Evolutionary conservation across 352 stramenopile species (phyloP), one percentile per base, ranked within the genome.

Genomic region (Phytopythium helicoides): DNA sequence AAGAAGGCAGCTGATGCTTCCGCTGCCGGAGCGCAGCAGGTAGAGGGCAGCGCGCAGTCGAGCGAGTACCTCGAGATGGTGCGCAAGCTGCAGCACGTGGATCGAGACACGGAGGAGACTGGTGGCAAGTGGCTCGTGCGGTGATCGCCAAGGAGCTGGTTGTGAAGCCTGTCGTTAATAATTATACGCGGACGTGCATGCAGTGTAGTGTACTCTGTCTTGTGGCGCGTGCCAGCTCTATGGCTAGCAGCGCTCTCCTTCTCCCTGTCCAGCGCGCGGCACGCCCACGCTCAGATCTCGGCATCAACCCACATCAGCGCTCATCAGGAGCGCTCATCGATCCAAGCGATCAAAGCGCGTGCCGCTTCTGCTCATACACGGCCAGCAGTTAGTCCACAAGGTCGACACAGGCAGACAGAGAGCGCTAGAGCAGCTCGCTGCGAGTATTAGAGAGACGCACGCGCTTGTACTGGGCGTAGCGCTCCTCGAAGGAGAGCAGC

Each of bases 41-140:
- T 5, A 9, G 46, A 11, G n/a, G 60, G 12, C 45, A 39, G 10
- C 25, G 54, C 61, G 21, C 55, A 45, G 41, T 73, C 68, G 37
- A 86, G 58, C n/a, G 74, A 71, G 47, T 91, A 91, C 51, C 37
- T 91, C 44, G 49, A 63, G 36, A 68, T 91, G 44, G 80, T 91
- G 38, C 77, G 75, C 26, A 66, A 88, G 54, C 53, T 88, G 52
- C 68, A 91, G 58, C 60, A 81, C 25, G 64, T 76, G 16, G 69
- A 88, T 51, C 56, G 76, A n/a, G 60, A 72, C 16, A 78, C 66
- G 19, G 77, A 85, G 31, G 56, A 56, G 15, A 57, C 56, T 36
- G 77, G 76, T 1, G 65, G 64, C 34, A 91, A 91, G 49, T 91
- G 80, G 80, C 77, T 91, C 16, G 80, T 91, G 48, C 71, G 80